Evolutionary conservation across 2,329 filamentous ascomycete species (phyloP), one percentile per base, ranked within the genome.

Genomic region (Aspergillus sp.): DNA sequence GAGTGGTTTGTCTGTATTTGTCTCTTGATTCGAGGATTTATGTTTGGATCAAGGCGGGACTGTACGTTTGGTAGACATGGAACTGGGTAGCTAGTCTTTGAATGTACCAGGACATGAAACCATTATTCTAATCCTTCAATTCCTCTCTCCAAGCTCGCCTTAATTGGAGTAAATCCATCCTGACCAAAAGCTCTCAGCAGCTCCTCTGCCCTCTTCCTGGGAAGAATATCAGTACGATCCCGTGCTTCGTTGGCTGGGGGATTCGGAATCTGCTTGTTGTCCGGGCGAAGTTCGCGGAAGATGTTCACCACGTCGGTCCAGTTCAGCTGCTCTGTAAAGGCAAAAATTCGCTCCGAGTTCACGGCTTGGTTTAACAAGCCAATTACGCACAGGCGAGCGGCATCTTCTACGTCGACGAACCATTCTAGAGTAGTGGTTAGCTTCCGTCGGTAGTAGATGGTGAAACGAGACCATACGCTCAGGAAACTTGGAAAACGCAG

Each of bases 341-440:
- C 79, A 54, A 81, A 79, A 6, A 83, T 57, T 1, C 80, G 71
- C 54, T 81, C 72, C 0, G 68, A 67, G 2, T 61, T 49, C 0
- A 80, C 68, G 0, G 67, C 63, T 0, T 67, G 63, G 26, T 77
- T 63, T 0, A 79, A 63, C 5, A 76, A 61, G 0, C 73, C 78
- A 2, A 74, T 72, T 2, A 81, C 65, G 36, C 81, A 78, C 0
- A 82, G 58, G 0, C 72, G 63, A 0, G 75, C 78, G 3, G 57
- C 56, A 44, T 81, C 77, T 7, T 72, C 61, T 0, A 76, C 69
- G 52, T 77, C 65, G 27, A 77, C 61, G 54, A 61, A 71, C 57
- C 72, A 66, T 57, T 66, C 71, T 78, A 29, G 6, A 7, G 3
- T 8, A 26, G 3, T 12, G 10, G 34, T 29, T 39, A 5, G 41